Percentiles rank a stretch among this genome's conserved stretches.
Conservation (phyloP, 306 rosid species). For the Dryas drummondii region DNA sequence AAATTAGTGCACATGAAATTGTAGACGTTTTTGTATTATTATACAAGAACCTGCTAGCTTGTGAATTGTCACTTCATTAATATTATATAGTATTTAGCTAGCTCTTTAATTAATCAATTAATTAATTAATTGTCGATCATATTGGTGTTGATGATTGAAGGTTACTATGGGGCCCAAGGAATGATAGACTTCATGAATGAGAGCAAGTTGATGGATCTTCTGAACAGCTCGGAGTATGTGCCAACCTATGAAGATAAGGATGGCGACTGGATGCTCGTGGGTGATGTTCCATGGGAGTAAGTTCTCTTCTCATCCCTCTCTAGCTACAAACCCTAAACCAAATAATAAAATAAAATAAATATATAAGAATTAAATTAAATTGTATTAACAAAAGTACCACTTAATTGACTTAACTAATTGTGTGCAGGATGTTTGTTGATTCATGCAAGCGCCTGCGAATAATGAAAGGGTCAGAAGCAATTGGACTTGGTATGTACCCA, state of each 20-base stretch:
- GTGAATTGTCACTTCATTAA: not conserved
- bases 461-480: conserved; percentile 99
- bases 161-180: conserved; percentile 93
- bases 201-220: conserved; percentile 98
- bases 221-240: conserved; percentile 95
- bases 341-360: not conserved
- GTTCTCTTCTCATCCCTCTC: conserved; percentile 32
- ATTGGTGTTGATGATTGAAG: conserved; percentile 41
- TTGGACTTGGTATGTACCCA: conserved; percentile 80
- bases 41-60: not conserved
- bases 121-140: not conserved
- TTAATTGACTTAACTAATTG: not conserved
- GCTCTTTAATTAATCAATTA: not conserved
- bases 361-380: not conserved
- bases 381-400: not conserved
- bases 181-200: conserved; percentile 99
- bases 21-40: not conserved
- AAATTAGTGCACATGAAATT: not conserved
- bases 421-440: conserved; percentile 85
- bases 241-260: conserved; percentile 99
- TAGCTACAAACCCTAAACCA: conserved; percentile 17
- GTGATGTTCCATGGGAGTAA: conserved; percentile 99
- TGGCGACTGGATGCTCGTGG: conserved; percentile 99
- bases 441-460: conserved; percentile 98
- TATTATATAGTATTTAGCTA: not conserved